Base-by-base conservation (phyloP, 108 stramenopile species). In the Cyclotella atomus region DNA sequence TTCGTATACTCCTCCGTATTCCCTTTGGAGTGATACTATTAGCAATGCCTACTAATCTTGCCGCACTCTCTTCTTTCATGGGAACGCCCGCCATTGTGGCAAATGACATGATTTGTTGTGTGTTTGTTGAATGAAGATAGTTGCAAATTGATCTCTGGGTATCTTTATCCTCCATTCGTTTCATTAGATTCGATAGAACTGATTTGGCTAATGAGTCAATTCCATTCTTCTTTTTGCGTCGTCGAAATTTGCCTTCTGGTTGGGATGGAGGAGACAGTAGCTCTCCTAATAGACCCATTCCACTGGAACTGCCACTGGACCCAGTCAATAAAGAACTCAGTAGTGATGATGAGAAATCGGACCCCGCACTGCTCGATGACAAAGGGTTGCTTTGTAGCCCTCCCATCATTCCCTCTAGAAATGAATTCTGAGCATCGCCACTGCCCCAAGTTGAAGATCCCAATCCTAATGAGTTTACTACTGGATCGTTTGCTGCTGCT, bases 1-100 rank as follows among this genome's bases (percentile, higher is more conserved):
- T 78, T 15, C 34, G 66, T 25, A 94, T 76, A 30, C 71, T 84
- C 43, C 76, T 68, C 34, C 74, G 59, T 16, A 94, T 87, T 9
- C 69, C 55, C 49, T 65, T 82, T 17, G 89, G 89, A 36, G 87
- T 90, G 7, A 91, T 71, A 14, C 84, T 77, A 66, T 89, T 79
- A 27, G 83, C 85, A 46, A 90, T 59, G 0, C 19, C 24, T 8
- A 82, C 83, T 23, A 94, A 23, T 68, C 79, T 61, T 30, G 62
- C 32, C 23, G 87, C 87, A 46, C 54, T 84, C 19, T 59, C 59
- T 25, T 84, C 76, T 38, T 71, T 72, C 71, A 94, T 65, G 4
- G 83, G 81, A 12, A 94, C 47, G 12, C 93, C 93, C 3, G 88
- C 93, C 86, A 90, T 76, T 9, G 73, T 50, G 27, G 88, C 82